A percentile compares a stretch with the other conserved stretches of the same genome.
Evolutionary conservation across 1,284 basidiomycete genomes (phyloP).

Genomic region (Xerocomus cyaneibrunnescens): DNA sequence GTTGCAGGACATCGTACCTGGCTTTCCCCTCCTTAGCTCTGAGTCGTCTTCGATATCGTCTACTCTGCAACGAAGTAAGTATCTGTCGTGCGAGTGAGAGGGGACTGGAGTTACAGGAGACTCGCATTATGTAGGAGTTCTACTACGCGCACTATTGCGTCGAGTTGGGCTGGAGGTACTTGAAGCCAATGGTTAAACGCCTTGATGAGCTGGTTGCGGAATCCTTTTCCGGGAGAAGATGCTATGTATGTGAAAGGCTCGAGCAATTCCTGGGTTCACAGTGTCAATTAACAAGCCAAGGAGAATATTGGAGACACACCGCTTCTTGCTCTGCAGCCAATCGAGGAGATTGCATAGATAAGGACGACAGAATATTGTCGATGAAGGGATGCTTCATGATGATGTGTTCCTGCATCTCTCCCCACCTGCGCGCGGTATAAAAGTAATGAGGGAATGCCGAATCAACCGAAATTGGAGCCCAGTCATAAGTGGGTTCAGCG

Average conservation of each 20-base stretch:
- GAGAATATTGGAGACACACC: constrained; percentile 10
- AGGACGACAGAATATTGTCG: constrained; percentile 24
- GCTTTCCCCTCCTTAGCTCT: constrained; percentile 70
- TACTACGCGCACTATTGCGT: constrained; percentile 75
- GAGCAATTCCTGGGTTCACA: constrained; percentile 51
- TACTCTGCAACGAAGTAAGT: constrained; percentile 47
- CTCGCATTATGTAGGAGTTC: constrained; percentile 94
- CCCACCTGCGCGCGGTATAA: constrained; percentile 12
- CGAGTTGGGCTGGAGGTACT: constrained; percentile 73
- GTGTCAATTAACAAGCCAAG: not conserved
- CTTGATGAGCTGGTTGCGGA: constrained; percentile 84
- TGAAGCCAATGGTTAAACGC: constrained; percentile 94
- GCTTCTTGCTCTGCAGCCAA: constrained; percentile 21
- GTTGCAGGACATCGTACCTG: constrained; percentile 45
- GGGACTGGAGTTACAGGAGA: constrained; percentile 40
- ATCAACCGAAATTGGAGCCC: constrained; percentile 3
- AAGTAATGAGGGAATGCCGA: not conserved
- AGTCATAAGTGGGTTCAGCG: constrained; percentile 2
- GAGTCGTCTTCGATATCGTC: constrained; percentile 87
- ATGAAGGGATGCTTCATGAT: constrained; percentile 25
- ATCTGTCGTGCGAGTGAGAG: not conserved
- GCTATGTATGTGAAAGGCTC: constrained; percentile 92
- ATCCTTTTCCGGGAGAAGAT: constrained; percentile 91
- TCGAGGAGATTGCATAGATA: constrained; percentile 12
- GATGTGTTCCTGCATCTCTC: not conserved